These are phyloP conservation scores for Begonia loranthoides DNA, from an alignment of 306 rosid species.

Conservation along the genomic window DNA sequence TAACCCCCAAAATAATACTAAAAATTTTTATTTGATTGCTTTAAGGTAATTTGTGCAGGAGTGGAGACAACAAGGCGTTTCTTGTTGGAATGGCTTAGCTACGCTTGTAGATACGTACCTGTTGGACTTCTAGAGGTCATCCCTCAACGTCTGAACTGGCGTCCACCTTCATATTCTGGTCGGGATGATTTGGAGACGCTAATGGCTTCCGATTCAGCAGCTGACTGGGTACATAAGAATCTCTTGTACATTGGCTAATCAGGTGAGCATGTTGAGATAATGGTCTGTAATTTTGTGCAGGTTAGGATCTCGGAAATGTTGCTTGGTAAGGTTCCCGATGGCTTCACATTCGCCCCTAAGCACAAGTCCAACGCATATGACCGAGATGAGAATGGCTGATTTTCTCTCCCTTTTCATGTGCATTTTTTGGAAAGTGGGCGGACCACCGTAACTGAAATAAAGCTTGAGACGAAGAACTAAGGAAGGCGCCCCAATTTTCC, in stretches of 20 bases:
- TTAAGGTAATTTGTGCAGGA: slow-evolving; percentile 24
- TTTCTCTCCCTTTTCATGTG: neutral
- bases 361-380: slow-evolving; percentile 92
- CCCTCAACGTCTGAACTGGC: slow-evolving; percentile 80
- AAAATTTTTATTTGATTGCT: too few relatives aligned
- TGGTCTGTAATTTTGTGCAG: slow-evolving; percentile 20
- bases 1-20: too few relatives aligned
- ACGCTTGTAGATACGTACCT: slow-evolving; percentile 73
- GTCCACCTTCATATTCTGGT: slow-evolving; percentile 59
- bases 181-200: slow-evolving; percentile 87
- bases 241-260: slow-evolving; percentile 5
- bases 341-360: slow-evolving; percentile 65
- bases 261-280: neutral
- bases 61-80: slow-evolving; percentile 89
- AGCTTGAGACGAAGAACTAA: too few relatives aligned
- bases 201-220: slow-evolving; percentile 95
- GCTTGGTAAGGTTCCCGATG: slow-evolving; percentile 93
- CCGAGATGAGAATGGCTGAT: slow-evolving; percentile 76
- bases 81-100: slow-evolving; percentile 93
- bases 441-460: too few relatives aligned
- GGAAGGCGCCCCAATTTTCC: too few relatives aligned
- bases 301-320: slow-evolving; percentile 72
- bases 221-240: slow-evolving; percentile 66
- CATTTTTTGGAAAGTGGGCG: too few relatives aligned
- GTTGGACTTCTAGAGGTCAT: slow-evolving; percentile 76